phyloP scores from a whole-genome alignment of 352 stramenopile species.

The Phytophthora multivora region DNA sequence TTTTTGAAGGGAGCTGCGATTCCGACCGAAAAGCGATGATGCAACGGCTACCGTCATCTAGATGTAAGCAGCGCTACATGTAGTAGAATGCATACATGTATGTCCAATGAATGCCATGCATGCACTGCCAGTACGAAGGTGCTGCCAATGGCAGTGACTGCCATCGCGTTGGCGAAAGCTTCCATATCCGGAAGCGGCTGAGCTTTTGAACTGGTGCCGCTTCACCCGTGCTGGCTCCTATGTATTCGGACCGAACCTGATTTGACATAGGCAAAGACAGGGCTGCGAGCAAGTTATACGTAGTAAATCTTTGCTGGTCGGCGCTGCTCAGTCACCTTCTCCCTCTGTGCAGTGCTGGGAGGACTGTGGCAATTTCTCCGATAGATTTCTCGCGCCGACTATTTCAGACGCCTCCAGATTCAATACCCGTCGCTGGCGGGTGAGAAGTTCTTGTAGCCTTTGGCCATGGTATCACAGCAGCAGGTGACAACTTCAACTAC shows the following conservation, averaged over 20 bases:
- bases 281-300: background rate
- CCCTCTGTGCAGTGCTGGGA: background rate
- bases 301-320: constrained; percentile 1
- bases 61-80: constrained; percentile 5
- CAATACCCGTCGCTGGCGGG: no score
- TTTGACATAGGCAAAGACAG: constrained; percentile 20
- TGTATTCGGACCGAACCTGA: constrained; percentile 23
- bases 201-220: background rate
- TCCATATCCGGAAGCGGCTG: background rate
- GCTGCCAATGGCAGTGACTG: background rate
- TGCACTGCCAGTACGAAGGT: background rate
- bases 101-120: background rate
- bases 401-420: no score
- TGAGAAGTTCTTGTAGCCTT: no score
- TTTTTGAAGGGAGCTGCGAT: constrained; percentile 15
- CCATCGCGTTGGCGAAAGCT: background rate
- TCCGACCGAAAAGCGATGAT: constrained; percentile 12
- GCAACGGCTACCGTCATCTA: constrained; percentile 5
- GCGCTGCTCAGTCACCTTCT: background rate
- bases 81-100: no score
- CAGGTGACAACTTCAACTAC: no score
- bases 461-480: no score
- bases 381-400: background rate
- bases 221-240: constrained; percentile 8
- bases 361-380: no score